Evolutionary conservation across 1,139 yeast species (phyloP).

Genomic region (Blastobotrys aristatus): DNA sequence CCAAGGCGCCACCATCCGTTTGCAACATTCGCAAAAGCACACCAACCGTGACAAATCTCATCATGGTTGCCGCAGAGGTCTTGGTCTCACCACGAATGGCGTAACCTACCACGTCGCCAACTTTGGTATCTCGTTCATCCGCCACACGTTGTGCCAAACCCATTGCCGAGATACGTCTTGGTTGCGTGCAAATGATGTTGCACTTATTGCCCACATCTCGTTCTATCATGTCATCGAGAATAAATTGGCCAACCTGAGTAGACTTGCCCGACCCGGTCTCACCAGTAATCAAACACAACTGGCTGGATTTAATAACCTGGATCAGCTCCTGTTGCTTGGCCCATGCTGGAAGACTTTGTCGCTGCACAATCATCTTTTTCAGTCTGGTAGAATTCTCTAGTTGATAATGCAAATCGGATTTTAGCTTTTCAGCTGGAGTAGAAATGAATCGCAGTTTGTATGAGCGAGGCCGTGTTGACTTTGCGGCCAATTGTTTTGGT

Average conservation of each 20-base stretch:
- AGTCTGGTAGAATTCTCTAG: slow-evolving; percentile 24
- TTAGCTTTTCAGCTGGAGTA: background rate
- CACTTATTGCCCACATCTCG: slow-evolving; percentile 42
- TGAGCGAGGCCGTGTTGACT: background rate
- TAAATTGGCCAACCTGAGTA: slow-evolving; percentile 86
- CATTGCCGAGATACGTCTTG: slow-evolving; percentile 91
- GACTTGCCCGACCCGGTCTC: slow-evolving; percentile 98
- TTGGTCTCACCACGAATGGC: slow-evolving; percentile 86
- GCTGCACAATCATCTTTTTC: slow-evolving; percentile 38
- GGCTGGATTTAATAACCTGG: slow-evolving; percentile 49
- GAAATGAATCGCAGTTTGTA: background rate
- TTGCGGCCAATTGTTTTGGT: background rate
- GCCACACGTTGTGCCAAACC: slow-evolving; percentile 92
- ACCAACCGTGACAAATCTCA: slow-evolving; percentile 89
- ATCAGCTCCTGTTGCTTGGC: slow-evolving; percentile 52
- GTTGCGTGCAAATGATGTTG: slow-evolving; percentile 84
- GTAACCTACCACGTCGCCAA: slow-evolving; percentile 84
- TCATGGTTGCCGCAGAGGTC: slow-evolving; percentile 55
- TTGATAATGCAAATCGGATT: slow-evolving; percentile 10
- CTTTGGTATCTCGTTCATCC: slow-evolving; percentile 62
- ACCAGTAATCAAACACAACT: slow-evolving; percentile 79
- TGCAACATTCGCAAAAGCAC: slow-evolving; percentile 83
- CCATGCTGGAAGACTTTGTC: slow-evolving; percentile 82
- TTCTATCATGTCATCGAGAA: slow-evolving; percentile 53
- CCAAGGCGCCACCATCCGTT: slow-evolving; percentile 38